A percentile compares a stretch with the other conserved stretches of the same genome.
Conservation (phyloP, 2,329 filamentous ascomycete genomes). For the Spiromastix sp. region DNA sequence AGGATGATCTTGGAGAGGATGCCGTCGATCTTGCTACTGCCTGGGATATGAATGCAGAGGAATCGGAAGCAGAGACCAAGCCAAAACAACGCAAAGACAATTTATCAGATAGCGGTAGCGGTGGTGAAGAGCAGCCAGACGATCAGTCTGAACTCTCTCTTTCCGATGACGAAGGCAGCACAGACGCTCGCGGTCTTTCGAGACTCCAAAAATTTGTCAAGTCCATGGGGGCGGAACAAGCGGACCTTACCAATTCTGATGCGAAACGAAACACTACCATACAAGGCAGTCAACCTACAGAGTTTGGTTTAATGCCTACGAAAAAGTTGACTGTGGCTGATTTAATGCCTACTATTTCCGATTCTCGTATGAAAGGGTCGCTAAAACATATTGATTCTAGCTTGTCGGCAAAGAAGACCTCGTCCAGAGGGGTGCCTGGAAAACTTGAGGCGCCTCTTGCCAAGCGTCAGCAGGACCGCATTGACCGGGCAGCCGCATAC, state of each 20-base stretch:
- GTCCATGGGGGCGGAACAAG: slow-evolving; percentile 43
- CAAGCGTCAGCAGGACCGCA: slow-evolving; percentile 73
- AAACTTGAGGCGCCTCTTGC: slow-evolving; percentile 76
- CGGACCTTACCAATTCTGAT: slow-evolving; percentile 21
- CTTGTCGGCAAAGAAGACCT: slow-evolving; percentile 35
- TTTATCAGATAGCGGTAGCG: slow-evolving; percentile 33
- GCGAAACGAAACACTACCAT: slow-evolving; percentile 31
- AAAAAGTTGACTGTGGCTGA: slow-evolving; percentile 66
- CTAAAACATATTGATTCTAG: slow-evolving; percentile 56
- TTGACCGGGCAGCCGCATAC: slow-evolving; percentile 74
- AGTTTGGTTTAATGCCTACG: slow-evolving; percentile 48
- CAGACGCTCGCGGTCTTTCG: slow-evolving; percentile 44
- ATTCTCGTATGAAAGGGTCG: slow-evolving; percentile 66
- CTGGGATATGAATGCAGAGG: slow-evolving; percentile 45
- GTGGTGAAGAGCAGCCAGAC: slow-evolving; percentile 35
- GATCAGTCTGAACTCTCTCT: slow-evolving; percentile 42
- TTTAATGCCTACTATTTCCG: slow-evolving; percentile 60
- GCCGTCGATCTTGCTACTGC: slow-evolving; percentile 53
- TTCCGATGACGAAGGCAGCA: slow-evolving; percentile 38
- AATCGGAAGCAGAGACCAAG: slow-evolving; percentile 34
- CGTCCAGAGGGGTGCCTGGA: slow-evolving; percentile 44
- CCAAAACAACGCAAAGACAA: slow-evolving; percentile 19
- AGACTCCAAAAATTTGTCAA: slow-evolving; percentile 60
- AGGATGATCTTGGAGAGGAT: slow-evolving; percentile 54
- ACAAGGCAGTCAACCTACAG: slow-evolving; percentile 53